Percentiles rank a stretch among this genome's conserved stretches.
These are phyloP conservation scores for Yamadazyma atmosphaerica DNA, from an alignment of 1,139 yeast genomes.

Conservation along the genomic window DNA sequence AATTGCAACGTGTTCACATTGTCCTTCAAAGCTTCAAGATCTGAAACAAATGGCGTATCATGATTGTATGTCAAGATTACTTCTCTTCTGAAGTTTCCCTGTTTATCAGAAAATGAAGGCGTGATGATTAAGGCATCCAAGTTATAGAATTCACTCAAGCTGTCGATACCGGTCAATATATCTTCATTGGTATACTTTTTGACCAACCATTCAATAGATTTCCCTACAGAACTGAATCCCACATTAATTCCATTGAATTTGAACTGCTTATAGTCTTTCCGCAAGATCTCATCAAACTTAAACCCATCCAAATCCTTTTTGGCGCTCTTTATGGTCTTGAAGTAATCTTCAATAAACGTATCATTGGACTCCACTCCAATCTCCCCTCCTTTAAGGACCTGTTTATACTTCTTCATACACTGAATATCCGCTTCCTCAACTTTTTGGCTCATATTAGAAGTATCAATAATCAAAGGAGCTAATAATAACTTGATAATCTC, in stretches of 20 bases:
- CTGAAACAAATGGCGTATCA: constrained; percentile 1
- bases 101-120: constrained; percentile 54
- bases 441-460: constrained; percentile 60
- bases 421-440: constrained; percentile 54
- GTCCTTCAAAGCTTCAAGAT: constrained; percentile 9
- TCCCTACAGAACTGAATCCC: constrained; percentile 79
- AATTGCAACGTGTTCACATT: constrained; percentile 12
- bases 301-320: constrained; percentile 68
- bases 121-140: constrained; percentile 62
- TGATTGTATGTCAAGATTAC: constrained; percentile 22
- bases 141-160: constrained; percentile 33
- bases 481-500: constrained; percentile 53
- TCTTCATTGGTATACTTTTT: constrained; percentile 29
- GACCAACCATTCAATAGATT: constrained; percentile 60
- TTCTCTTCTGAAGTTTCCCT: constrained; percentile 53
- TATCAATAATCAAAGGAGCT: constrained; percentile 74
- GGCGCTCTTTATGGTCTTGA: constrained; percentile 45
- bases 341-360: constrained; percentile 22
- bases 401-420: constrained; percentile 8
- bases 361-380: constrained; percentile 2
- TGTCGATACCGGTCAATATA: constrained; percentile 37
- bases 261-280: constrained; percentile 85
- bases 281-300: constrained; percentile 56
- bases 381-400: background rate
- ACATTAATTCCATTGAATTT: constrained; percentile 43